These are phyloP conservation scores for Fusarium caatingaense DNA, from an alignment of 2,329 filamentous ascomycete species.

Conservation along the genomic window DNA sequence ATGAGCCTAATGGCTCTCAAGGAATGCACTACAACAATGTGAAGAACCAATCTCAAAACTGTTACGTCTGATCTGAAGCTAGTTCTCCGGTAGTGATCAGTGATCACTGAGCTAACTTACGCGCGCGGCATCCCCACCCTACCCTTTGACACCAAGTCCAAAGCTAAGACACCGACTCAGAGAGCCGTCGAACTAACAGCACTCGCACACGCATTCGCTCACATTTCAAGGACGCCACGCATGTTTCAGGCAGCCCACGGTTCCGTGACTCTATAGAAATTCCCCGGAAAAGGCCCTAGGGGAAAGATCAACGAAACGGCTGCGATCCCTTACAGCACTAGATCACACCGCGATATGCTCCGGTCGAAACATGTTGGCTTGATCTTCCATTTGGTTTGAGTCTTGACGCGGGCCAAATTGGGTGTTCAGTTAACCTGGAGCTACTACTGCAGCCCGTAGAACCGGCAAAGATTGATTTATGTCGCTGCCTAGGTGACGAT, in stretches of 20 bases:
- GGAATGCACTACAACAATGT: neutral
- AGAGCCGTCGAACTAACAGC: constrained; percentile 12
- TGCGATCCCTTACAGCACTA: constrained; percentile 12
- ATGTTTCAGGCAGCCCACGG: constrained; percentile 35
- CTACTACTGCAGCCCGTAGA: constrained; percentile 14
- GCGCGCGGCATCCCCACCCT: constrained; percentile 38
- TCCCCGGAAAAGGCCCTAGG: constrained; percentile 18
- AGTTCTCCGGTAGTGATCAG: constrained; percentile 1
- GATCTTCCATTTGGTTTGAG: neutral
- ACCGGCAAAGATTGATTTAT: constrained; percentile 30
- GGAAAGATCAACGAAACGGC: constrained; percentile 30
- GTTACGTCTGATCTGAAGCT: neutral
- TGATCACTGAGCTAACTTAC: constrained; percentile 21
- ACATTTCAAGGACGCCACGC: constrained; percentile 20
- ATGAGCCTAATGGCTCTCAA: neutral
- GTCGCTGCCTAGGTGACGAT: constrained; percentile 36
- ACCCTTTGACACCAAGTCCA: constrained; percentile 11
- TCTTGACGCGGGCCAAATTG: neutral
- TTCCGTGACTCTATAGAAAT: constrained; percentile 17
- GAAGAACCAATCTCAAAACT: neutral
- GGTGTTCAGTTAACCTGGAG: constrained; percentile 11
- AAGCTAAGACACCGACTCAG: constrained; percentile 7
- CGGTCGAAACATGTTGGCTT: constrained; percentile 5
- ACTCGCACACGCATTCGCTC: constrained; percentile 11
- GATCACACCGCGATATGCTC: constrained; percentile 22